These are phyloP conservation scores for Vachellia collinsii DNA, from an alignment of 306 rosid species.

Conservation along the genomic window DNA sequence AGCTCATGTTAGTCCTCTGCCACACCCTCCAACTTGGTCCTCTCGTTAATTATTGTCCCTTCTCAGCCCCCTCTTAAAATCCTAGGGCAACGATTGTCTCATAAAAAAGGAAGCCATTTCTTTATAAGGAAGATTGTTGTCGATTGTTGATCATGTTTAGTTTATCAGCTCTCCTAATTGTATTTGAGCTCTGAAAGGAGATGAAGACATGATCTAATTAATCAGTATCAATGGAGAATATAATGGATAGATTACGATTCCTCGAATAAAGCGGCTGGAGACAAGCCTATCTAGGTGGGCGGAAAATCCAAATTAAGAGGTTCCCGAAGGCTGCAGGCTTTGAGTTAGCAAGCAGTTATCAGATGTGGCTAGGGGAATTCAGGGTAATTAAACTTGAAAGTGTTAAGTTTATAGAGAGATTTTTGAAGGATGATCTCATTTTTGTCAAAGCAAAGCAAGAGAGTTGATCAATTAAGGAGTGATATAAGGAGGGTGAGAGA, in stretches of 20 bases:
- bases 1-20: conserved; percentile 79
- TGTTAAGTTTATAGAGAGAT: background rate
- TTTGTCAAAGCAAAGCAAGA: no score
- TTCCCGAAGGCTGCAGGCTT: no score
- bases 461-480: no score
- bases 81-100: conserved; percentile 33
- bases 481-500: no score
- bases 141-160: no score
- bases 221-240: no score
- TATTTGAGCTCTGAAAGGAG: background rate
- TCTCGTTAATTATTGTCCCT: conserved; percentile 51
- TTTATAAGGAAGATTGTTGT: background rate
- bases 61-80: conserved; percentile 14
- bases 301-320: background rate
- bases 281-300: no score
- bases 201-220: background rate
- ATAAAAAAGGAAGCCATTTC: background rate
- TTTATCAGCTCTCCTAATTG: background rate
- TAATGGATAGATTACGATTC: no score
- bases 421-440: no score
- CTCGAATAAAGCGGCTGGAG: no score
- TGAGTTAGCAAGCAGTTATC: no score
- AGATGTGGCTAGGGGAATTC: no score
- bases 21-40: conserved; percentile 72
- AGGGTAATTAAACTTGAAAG: background rate